Base-by-base conservation (phyloP, 345 rosid genomes). In the Citrus maxima region DNA sequence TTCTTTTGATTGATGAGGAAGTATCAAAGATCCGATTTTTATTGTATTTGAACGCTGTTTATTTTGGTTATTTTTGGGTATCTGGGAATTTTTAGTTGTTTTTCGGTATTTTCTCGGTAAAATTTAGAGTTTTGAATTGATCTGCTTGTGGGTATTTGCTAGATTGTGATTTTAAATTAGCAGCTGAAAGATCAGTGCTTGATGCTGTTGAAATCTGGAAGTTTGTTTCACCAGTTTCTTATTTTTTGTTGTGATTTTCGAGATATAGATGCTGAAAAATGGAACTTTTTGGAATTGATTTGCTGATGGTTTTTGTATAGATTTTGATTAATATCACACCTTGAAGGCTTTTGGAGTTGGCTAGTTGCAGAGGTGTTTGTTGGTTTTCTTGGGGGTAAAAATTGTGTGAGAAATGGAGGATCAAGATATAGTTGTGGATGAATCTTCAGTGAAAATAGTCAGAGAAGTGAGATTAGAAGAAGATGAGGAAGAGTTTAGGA, bases 401-500 rank as follows among this genome's bases (percentile, higher is more conserved):
- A n/a, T 74, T 56, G 77, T 22, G 42, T 64, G n/a, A 61, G 76
- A 81, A 63, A 93, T 93, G 98, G 91, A 87, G 55, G 85, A 85
- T 77, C 83, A 65, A 80, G 86, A 60, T 13, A 78, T 72, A 81
- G 64, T 82, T 64, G 74, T 77, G 66, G 85, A 78, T 70, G 85
- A 71, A 27, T 83, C 85, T 72, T 86, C 88, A 14, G 67, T 81
- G 58, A 80, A 79, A 75, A 70, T 84, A 65, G n/a, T 67, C n/a
- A 84, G 88, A 82, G 96, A 69, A 82, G 79, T 75, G 40, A 86
- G 72, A 77, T 70, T 80, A 63, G 94, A 89, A 73, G 94, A 89
- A 69, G 97, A 94, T 0, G 98, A 96, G 67, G 99, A 96, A 54
- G 99, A 96, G 34, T 96, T 96, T 76, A 82, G 95, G 37, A 96